A percentile compares a stretch with the other conserved stretches of the same genome.
Conservation (phyloP, 2,329 filamentous ascomycete genomes). For the Cladorrhinum sp. region DNA sequence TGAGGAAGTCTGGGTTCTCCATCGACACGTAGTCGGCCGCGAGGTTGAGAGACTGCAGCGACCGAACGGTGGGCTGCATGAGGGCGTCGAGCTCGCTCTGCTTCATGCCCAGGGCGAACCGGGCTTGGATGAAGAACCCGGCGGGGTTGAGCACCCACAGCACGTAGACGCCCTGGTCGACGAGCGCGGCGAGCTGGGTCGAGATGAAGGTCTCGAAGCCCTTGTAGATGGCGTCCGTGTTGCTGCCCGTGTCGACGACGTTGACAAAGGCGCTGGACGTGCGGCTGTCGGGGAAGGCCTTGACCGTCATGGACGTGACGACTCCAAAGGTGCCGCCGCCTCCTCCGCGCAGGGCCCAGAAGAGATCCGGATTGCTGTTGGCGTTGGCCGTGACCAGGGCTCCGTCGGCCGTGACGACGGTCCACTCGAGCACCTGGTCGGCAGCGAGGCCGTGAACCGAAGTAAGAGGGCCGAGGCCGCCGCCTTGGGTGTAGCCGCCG, state of each 20-base stretch:
- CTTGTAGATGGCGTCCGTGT: neutral
- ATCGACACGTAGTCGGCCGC: neutral
- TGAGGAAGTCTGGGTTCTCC: neutral
- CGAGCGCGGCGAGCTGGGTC: neutral
- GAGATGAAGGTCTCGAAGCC: neutral
- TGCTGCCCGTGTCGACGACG: neutral
- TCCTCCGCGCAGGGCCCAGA: constrained; percentile 40
- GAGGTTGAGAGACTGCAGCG: neutral
- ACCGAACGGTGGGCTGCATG: neutral
- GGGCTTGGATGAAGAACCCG: neutral
- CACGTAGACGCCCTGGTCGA: neutral
- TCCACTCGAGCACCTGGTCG: constrained; percentile 49
- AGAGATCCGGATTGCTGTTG: constrained; percentile 36
- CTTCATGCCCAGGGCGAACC: neutral
- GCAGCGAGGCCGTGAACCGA: constrained; percentile 49
- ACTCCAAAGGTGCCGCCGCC: constrained; percentile 42
- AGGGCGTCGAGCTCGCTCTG: neutral
- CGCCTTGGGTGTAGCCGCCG: constrained; percentile 54
- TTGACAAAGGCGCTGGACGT: neutral
- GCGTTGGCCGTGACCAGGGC: constrained; percentile 31
- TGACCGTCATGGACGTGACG: constrained; percentile 37
- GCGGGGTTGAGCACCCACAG: neutral
- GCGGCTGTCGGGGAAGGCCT: constrained; percentile 33
- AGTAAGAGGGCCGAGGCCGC: constrained; percentile 48
- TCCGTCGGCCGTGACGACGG: constrained; percentile 48